These are phyloP conservation scores for Phytophthora ramorum DNA, from an alignment of 352 stramenopile species.

Conservation along the genomic window DNA sequence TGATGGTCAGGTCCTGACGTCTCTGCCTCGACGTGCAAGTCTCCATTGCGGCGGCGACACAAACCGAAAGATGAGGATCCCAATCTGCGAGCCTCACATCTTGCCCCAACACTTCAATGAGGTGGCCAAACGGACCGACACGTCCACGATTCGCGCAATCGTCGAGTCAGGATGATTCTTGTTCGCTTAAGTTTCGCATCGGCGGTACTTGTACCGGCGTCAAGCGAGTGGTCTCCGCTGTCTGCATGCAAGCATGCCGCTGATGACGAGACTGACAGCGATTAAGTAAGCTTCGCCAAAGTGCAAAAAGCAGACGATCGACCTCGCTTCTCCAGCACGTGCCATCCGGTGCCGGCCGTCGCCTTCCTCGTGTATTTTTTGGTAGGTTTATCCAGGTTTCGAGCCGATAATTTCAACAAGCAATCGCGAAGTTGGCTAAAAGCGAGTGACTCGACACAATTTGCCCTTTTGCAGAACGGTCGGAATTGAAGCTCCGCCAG, in stretches of 20 bases:
- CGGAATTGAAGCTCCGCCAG: constrained; percentile 14
- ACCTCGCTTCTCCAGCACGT: constrained; percentile 17
- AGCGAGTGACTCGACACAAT: constrained; percentile 16
- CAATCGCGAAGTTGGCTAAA: constrained; percentile 6
- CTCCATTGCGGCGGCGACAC: background rate
- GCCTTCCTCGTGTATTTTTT: constrained; percentile 16
- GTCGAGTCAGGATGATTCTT: background rate
- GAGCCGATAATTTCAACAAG: background rate
- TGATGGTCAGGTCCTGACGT: background rate
- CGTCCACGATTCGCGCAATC: constrained; percentile 22
- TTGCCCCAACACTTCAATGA: constrained; percentile 3
- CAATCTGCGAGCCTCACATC: constrained; percentile 13
- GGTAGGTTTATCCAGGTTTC: no score
- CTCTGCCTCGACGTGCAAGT: background rate
- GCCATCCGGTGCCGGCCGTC: constrained; percentile 33
- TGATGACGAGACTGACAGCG: constrained; percentile 27
- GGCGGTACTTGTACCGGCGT: constrained; percentile 21
- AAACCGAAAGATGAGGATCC: constrained; percentile 2
- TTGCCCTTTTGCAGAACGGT: background rate
- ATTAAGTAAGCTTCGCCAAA: constrained; percentile 22
- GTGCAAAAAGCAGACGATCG: constrained; percentile 11
- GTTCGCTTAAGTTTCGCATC: constrained; percentile 6
- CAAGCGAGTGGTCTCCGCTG: constrained; percentile 7
- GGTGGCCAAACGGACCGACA: background rate
- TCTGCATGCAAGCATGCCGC: constrained; percentile 31